A percentile compares a stretch with the other conserved stretches of the same genome.
phyloP scores from a whole-genome alignment of 768 basidiomycete species.

The Amanita pseudoporphyria region DNA sequence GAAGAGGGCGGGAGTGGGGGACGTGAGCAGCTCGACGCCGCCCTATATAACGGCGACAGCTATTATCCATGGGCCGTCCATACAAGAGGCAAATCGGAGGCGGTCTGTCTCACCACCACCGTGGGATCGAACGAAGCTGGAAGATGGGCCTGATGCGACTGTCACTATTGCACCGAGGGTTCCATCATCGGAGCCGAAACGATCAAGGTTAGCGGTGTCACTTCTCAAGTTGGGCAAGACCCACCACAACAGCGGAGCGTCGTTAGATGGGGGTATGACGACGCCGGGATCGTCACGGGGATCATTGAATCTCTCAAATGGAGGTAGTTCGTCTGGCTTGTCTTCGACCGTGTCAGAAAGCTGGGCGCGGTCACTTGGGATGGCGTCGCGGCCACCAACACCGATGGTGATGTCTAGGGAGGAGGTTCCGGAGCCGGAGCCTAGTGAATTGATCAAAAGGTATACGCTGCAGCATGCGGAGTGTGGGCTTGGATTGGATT shows the following conservation, averaged over 20 bases:
- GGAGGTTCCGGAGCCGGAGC: slow-evolving; percentile 15
- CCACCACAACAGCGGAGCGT: slow-evolving; percentile 35
- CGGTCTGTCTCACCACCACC: slow-evolving; percentile 13
- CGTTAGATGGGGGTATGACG: slow-evolving; percentile 6
- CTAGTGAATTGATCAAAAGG: slow-evolving; percentile 46
- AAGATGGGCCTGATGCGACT: background rate
- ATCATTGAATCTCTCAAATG: slow-evolving; percentile 26
- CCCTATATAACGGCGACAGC: slow-evolving; percentile 6
- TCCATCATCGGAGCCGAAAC: slow-evolving; percentile 7
- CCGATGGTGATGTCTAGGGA: slow-evolving; percentile 1
- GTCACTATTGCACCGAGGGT: background rate
- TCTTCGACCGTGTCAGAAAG: too few species aligned
- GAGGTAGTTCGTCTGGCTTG: background rate
- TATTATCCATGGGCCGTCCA: slow-evolving; percentile 2
- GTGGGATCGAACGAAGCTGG: slow-evolving; percentile 4
- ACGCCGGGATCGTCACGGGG: slow-evolving; percentile 17
- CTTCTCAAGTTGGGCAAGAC: slow-evolving; percentile 32
- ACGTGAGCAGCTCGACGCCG: slow-evolving; percentile 21
- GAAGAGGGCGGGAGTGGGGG: slow-evolving; percentile 63
- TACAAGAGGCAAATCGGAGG: background rate
- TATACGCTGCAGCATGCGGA: slow-evolving; percentile 89
- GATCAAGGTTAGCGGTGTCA: slow-evolving; percentile 32
- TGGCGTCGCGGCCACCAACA: background rate
- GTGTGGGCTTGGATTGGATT: slow-evolving; percentile 92
- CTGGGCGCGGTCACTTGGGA: background rate